Evolutionary conservation across 495 filamentous ascomycete species (phyloP).

Genomic region (Penicillium odoratum): DNA sequence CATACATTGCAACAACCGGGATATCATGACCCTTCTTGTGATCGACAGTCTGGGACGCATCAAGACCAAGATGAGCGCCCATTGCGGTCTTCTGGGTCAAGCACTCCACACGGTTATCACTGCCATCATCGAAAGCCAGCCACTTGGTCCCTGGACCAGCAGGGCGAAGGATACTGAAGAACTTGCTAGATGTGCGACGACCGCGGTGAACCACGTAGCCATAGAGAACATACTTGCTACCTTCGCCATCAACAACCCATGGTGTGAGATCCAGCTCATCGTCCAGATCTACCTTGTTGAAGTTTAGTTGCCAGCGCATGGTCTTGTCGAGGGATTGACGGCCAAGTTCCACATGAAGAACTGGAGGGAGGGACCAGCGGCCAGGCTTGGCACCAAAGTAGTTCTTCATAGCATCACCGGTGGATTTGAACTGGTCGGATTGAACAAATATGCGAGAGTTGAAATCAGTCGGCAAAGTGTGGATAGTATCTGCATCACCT

Average conservation of each 20-base stretch:
- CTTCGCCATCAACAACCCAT: constrained; percentile 34
- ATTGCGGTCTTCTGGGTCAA: constrained; percentile 59
- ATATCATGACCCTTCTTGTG: constrained; percentile 57
- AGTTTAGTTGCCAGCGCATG: constrained; percentile 58
- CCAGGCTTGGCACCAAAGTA: constrained; percentile 39
- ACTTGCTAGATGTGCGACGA: constrained; percentile 59
- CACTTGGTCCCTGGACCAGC: constrained; percentile 56
- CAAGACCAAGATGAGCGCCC: constrained; percentile 52
- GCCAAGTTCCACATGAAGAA: constrained; percentile 60
- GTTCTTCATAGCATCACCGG: constrained; percentile 29
- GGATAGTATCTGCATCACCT: constrained; percentile 12
- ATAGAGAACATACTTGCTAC: constrained; percentile 56
- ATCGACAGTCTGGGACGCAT: constrained; percentile 33
- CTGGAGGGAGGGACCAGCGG: constrained; percentile 43
- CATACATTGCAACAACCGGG: constrained; percentile 58
- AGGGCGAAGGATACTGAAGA: constrained; percentile 62
- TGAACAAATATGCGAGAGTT: constrained; percentile 43
- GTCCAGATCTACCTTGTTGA: constrained; percentile 56
- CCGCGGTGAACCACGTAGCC: constrained; percentile 64
- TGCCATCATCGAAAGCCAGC: constrained; percentile 60
- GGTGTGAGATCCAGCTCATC: constrained; percentile 50
- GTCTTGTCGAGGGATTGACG: constrained; percentile 55
- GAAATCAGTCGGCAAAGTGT: constrained; percentile 40
- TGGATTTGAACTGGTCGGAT: constrained; percentile 37
- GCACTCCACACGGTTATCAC: constrained; percentile 55